Evolutionary conservation across 345 rosid species (phyloP).

Genomic region (Eucalyptus pumila): DNA sequence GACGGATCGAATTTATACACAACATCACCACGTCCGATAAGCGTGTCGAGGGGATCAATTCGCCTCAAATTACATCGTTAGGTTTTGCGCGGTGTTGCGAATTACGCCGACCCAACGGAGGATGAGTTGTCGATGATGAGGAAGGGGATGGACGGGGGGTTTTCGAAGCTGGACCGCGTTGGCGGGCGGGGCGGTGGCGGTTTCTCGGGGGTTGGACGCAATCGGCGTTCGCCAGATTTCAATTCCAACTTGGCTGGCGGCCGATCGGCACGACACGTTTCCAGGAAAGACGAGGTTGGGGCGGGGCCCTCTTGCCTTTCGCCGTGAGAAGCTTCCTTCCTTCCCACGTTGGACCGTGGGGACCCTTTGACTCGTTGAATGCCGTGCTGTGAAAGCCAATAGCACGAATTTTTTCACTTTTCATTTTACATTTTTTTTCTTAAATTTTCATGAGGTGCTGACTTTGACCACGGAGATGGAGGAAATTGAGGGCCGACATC

Average conservation of each 20-base stretch:
- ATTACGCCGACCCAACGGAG: fast-evolving
- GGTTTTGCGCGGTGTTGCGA: not conserved
- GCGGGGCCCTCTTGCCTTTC: not conserved
- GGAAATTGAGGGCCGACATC: not conserved
- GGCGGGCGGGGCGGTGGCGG: not conserved
- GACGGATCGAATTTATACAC: not conserved
- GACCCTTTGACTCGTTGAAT: not conserved
- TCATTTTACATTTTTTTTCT: too few relatives aligned
- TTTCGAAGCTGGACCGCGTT: not conserved
- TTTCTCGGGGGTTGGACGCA: not conserved
- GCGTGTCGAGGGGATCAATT: fast-evolving
- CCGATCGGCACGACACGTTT: not conserved
- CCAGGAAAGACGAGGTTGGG: not conserved
- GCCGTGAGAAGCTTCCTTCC: not conserved
- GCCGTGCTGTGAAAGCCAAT: not conserved
- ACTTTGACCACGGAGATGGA: not conserved
- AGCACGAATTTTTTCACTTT: not conserved
- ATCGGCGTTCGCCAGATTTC: not conserved
- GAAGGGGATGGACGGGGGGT: not conserved
- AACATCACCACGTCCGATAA: fast-evolving
- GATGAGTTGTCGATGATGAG: not conserved
- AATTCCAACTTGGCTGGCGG: not conserved
- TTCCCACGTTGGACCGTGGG: not conserved
- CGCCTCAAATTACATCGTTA: fast-evolving
- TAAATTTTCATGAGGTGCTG: not conserved